These are phyloP conservation scores for Solanum megistacrolobum DNA, from an alignment of 257 asterid genomes.

Conservation along the genomic window DNA sequence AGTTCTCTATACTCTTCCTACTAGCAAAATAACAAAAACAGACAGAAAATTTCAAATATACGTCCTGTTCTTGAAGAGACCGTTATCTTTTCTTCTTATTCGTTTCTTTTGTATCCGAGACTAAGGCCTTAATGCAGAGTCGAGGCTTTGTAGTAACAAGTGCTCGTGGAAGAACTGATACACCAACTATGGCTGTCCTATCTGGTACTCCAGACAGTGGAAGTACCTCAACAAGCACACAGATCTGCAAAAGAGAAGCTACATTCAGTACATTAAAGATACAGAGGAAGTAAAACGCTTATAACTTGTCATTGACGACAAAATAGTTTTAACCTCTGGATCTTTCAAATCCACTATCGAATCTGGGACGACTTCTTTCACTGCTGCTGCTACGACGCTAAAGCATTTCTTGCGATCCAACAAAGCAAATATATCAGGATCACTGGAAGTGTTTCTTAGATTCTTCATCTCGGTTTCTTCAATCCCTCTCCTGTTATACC, in stretches of 20 bases:
- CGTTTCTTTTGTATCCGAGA: conserved; percentile 10
- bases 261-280: neutral
- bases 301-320: neutral
- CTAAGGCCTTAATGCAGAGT: conserved; percentile 26
- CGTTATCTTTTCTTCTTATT: conserved; percentile 2
- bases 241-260: conserved; percentile 17
- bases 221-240: conserved; percentile 35
- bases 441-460: neutral
- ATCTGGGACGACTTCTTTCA: conserved; percentile 28
- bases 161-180: conserved; percentile 32
- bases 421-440: conserved; percentile 6
- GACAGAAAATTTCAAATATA: neutral
- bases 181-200: conserved; percentile 24
- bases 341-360: conserved; percentile 31
- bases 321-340: conserved; percentile 25
- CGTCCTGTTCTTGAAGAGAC: neutral
- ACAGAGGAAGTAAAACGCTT: neutral
- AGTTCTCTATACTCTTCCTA: neutral
- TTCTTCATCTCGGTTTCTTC: conserved; percentile 30
- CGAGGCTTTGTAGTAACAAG: conserved; percentile 31
- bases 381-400: conserved; percentile 30
- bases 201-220: conserved; percentile 32
- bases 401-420: conserved; percentile 38
- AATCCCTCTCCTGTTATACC: conserved; percentile 43
- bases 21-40: neutral